Evolutionary conservation across 2,329 filamentous ascomycete species (phyloP).

Genomic region (Harringtonia aguacate): DNA sequence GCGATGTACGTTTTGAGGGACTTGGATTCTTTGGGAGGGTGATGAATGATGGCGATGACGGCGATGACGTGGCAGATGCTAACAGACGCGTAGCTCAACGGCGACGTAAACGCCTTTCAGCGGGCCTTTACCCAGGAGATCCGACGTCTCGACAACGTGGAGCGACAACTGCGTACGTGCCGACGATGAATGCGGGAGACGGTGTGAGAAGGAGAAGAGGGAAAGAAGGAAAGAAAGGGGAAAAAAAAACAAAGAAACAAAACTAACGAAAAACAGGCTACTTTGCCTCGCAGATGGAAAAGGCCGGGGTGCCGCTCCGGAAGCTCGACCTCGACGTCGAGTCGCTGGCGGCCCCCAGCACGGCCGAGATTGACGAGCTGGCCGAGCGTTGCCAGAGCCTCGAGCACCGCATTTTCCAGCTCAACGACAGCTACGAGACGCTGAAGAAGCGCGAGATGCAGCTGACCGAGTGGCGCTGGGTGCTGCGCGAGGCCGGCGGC

Average conservation of each 20-base stretch:
- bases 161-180: conserved; percentile 82
- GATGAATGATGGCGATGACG: neutral
- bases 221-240: no score
- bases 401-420: conserved; percentile 78
- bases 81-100: conserved; percentile 61
- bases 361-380: conserved; percentile 92
- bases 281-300: conserved; percentile 94
- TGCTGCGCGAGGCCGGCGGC: conserved; percentile 86
- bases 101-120: conserved; percentile 88
- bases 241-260: no score
- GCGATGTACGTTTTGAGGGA: conserved; percentile 59
- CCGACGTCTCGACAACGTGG: conserved; percentile 91
- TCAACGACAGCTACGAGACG: conserved; percentile 98
- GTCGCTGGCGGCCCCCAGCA: conserved; percentile 75
- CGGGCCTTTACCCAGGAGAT: conserved; percentile 97
- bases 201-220: no score
- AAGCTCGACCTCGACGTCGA: conserved; percentile 87
- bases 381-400: conserved; percentile 85
- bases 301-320: conserved; percentile 72
- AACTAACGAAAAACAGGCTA: conserved; percentile 53
- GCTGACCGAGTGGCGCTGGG: conserved; percentile 97
- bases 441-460: conserved; percentile 96
- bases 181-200: no score
- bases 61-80: neutral
- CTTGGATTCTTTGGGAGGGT: neutral